phyloP scores from a whole-genome alignment of 306 rosid species.

The Aeschynomene evenia region DNA sequence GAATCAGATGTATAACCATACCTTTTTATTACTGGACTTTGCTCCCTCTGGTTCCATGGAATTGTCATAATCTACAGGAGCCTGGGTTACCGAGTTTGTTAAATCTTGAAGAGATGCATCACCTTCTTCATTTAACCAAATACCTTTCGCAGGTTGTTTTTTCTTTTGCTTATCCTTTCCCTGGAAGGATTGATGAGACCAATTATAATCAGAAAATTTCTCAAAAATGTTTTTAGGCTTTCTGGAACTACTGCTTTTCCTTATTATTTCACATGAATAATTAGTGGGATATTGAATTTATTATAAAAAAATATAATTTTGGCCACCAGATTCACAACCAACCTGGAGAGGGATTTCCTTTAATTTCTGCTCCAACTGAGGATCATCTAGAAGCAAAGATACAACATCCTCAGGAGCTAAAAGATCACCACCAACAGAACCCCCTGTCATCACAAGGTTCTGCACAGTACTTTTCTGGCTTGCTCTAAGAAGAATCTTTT shows the following conservation, averaged over 20 bases:
- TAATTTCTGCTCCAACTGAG: slow-evolving; percentile 89
- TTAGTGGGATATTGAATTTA: slow-evolving; percentile 29
- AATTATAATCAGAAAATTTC: slow-evolving; percentile 17
- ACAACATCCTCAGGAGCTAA: slow-evolving; percentile 98
- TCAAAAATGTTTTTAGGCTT: slow-evolving; percentile 19
- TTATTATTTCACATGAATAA: not conserved
- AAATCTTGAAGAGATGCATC: slow-evolving; percentile 89
- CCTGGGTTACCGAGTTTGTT: slow-evolving; percentile 47
- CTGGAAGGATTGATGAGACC: slow-evolving; percentile 42
- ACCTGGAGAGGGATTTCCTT: slow-evolving; percentile 84
- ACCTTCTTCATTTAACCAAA: slow-evolving; percentile 84
- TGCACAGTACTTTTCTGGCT: slow-evolving; percentile 97
- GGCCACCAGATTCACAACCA: slow-evolving; percentile 31
- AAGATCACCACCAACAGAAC: slow-evolving; percentile 95
- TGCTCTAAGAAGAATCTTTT: slow-evolving; percentile 95
- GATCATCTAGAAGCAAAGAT: slow-evolving; percentile 93
- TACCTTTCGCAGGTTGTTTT: slow-evolving; percentile 69
- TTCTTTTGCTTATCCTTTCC: slow-evolving; percentile 82
- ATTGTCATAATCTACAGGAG: slow-evolving; percentile 49
- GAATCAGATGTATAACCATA: slow-evolving; percentile 27
- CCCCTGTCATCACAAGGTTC: slow-evolving; percentile 99
- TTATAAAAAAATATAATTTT: slow-evolving; percentile 19
- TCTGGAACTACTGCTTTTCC: slow-evolving; percentile 5
- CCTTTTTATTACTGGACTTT: slow-evolving; percentile 79
- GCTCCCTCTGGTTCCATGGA: slow-evolving; percentile 58